A percentile compares a stretch with the other conserved stretches of the same genome.
Conservation (phyloP, 306 rosid genomes). For the Cucumis cinereus region DNA sequence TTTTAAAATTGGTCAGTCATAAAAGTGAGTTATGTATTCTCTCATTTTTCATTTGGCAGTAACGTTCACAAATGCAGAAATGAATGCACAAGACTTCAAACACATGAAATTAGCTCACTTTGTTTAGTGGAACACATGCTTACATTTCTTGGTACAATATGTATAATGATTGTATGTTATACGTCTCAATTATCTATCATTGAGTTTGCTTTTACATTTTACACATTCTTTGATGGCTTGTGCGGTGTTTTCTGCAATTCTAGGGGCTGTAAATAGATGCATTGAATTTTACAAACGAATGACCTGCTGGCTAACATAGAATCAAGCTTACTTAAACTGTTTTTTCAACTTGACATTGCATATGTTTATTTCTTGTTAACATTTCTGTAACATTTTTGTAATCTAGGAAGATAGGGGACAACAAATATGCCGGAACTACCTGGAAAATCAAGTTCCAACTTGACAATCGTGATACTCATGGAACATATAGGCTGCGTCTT, state of each 20-base stretch:
- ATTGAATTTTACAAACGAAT: not conserved
- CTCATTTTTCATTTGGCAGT: not conserved
- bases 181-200: not conserved
- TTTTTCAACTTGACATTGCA: not conserved
- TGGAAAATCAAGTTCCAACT: slow-evolving; percentile 40
- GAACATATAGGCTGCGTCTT: slow-evolving; percentile 40
- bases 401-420: slow-evolving; percentile 42
- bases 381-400: not conserved
- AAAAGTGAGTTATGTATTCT: not conserved
- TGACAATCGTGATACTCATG: slow-evolving; percentile 15
- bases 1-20: not conserved
- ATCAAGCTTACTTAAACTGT: not conserved
- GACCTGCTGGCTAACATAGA: not conserved
- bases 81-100: not conserved
- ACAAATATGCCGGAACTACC: slow-evolving; percentile 40
- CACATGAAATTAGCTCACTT: not conserved
- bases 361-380: not conserved
- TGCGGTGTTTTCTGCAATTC: not conserved
- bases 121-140: not conserved
- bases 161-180: not conserved
- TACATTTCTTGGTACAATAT: not conserved
- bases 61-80: not conserved
- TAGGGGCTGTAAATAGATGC: not conserved
- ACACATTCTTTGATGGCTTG: not conserved
- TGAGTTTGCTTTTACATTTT: not conserved